These are phyloP conservation scores for Phyllosticta citribraziliensis DNA, from an alignment of 2,329 filamentous ascomycete genomes.

Conservation along the genomic window DNA sequence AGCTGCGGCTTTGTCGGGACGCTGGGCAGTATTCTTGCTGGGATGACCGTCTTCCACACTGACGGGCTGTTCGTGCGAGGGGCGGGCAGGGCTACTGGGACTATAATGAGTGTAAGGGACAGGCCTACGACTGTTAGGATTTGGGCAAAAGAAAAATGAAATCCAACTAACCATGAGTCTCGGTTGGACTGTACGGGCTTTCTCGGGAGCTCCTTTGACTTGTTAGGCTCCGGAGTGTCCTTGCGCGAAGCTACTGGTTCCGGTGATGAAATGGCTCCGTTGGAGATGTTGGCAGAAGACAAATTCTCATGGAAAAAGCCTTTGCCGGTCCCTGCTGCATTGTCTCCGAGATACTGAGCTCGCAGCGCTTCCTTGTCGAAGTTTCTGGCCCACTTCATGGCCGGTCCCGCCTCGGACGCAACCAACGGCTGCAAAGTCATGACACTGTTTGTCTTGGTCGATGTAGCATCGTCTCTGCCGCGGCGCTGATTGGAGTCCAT, in stretches of 20 bases:
- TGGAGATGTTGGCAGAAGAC: conserved; percentile 2
- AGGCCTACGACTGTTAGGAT: neutral
- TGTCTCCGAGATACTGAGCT: conserved; percentile 73
- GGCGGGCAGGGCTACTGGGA: neutral
- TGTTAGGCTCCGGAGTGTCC: neutral
- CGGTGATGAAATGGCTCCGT: neutral
- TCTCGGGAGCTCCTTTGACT: conserved; percentile 14
- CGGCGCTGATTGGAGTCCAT: conserved; percentile 41
- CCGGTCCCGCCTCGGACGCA: conserved; percentile 76
- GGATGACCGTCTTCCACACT: conserved; percentile 20
- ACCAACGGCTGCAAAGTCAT: conserved; percentile 80
- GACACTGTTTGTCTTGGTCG: conserved; percentile 75
- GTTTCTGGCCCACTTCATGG: conserved; percentile 94
- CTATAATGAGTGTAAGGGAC: neutral
- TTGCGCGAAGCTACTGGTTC: neutral
- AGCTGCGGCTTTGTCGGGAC: neutral
- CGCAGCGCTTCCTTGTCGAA: conserved; percentile 86
- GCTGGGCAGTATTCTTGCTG: conserved; percentile 12
- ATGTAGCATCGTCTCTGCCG: conserved; percentile 44
- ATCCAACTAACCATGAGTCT: neutral
- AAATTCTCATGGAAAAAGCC: conserved; percentile 43
- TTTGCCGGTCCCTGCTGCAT: conserved; percentile 52
- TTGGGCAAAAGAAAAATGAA: neutral
- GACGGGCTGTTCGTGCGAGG: neutral
- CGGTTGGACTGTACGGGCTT: conserved; percentile 17